phyloP scores from a whole-genome alignment of 371 early-diverging fungal species.

The Gilbertella persicaria region DNA sequence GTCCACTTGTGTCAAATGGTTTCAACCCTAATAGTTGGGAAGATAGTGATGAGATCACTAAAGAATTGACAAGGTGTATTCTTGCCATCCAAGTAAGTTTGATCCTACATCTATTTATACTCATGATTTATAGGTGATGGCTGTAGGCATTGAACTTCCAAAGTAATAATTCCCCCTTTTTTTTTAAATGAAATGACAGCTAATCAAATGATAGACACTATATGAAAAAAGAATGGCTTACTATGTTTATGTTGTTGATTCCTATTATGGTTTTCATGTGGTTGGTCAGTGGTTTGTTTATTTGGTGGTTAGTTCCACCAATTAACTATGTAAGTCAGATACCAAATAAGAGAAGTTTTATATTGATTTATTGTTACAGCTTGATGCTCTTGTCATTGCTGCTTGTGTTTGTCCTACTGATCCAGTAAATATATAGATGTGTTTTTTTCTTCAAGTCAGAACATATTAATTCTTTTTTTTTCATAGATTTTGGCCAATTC shows the following conservation, averaged over 20 bases:
- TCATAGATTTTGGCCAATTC: constrained; percentile 85
- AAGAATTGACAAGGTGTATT: constrained; percentile 75
- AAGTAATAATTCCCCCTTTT: constrained; percentile 49
- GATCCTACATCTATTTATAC: background rate
- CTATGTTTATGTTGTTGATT: constrained; percentile 77
- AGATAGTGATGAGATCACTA: constrained; percentile 54
- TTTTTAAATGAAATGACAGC: background rate
- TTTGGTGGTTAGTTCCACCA: constrained; percentile 67
- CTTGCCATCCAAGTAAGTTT: constrained; percentile 74
- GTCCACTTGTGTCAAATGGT: constrained; percentile 68
- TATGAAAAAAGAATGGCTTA: constrained; percentile 60
- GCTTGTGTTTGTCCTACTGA: constrained; percentile 96
- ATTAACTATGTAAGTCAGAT: constrained; percentile 61
- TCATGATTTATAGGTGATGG: constrained; percentile 69
- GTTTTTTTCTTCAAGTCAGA: too few species aligned
- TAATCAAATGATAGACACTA: constrained; percentile 37
- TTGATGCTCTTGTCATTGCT: constrained; percentile 79
- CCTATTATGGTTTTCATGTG: constrained; percentile 92
- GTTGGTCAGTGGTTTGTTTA: constrained; percentile 71
- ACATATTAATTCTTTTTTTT: too few species aligned
- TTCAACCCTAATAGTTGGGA: constrained; percentile 62
- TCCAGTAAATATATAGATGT: constrained; percentile 77
- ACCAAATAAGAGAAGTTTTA: background rate
- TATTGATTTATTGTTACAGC: constrained; percentile 27
- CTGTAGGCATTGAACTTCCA: constrained; percentile 82